These are phyloP conservation scores for Podaxis sp. DNA, from an alignment of 768 basidiomycete species.

Conservation along the genomic window DNA sequence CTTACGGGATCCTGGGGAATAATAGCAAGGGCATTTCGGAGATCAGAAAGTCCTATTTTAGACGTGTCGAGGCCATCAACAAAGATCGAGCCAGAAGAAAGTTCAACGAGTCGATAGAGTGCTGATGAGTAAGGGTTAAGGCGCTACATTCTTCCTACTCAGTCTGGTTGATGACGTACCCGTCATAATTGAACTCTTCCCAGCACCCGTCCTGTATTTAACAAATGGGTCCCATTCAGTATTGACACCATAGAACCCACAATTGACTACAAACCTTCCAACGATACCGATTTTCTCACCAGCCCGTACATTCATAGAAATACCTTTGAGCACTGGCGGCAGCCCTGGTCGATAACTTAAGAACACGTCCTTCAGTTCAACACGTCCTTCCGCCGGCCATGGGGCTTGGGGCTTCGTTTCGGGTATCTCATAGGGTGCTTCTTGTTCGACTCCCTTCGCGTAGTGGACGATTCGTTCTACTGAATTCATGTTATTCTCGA, in stretches of 20 bases:
- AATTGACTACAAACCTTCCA: conserved; percentile 41
- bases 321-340: conserved; percentile 83
- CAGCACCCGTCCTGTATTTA: conserved; percentile 69
- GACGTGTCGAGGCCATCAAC: conserved; percentile 88
- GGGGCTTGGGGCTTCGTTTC: conserved; percentile 55
- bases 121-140: conserved; percentile 34
- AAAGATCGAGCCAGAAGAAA: conserved; percentile 67
- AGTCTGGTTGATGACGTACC: conserved; percentile 29
- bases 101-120: conserved; percentile 83
- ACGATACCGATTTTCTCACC: conserved; percentile 95
- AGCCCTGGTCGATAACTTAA: conserved; percentile 86
- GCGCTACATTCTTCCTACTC: neutral
- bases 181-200: conserved; percentile 90
- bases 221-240: neutral
- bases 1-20: conserved; percentile 83
- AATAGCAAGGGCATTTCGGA: conserved; percentile 69
- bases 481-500: conserved; percentile 94
- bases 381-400: conserved; percentile 77
- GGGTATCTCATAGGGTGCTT: conserved; percentile 67
- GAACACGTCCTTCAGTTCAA: conserved; percentile 74
- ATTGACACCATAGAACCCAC: neutral
- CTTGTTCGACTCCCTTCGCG: conserved; percentile 77
- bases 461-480: conserved; percentile 86
- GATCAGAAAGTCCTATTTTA: conserved; percentile 71
- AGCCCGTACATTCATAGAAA: conserved; percentile 66